These are phyloP conservation scores for Clarireedia monteithiana DNA, from an alignment of 2,329 filamentous ascomycete genomes.

Conservation along the genomic window DNA sequence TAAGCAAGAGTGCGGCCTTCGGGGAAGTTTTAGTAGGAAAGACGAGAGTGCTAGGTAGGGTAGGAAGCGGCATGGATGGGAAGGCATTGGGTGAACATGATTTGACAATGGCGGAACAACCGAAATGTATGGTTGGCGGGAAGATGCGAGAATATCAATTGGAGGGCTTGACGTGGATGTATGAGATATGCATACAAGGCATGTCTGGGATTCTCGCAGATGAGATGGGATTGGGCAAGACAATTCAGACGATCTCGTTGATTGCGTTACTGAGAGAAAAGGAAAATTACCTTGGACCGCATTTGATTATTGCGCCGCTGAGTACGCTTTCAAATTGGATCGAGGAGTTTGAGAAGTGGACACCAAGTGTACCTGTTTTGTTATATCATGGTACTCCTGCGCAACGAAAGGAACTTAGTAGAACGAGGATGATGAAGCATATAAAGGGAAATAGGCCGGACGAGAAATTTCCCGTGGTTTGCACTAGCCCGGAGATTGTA, in stretches of 20 bases:
- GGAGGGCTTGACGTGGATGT: constrained; percentile 93
- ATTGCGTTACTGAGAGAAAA: constrained; percentile 78
- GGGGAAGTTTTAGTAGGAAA: constrained; percentile 56
- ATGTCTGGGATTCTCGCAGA: constrained; percentile 55
- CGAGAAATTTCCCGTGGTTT: constrained; percentile 77
- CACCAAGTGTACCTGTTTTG: constrained; percentile 77
- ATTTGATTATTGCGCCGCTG: constrained; percentile 81
- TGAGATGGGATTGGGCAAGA: constrained; percentile 55
- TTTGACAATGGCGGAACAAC: constrained; percentile 76
- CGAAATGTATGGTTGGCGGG: constrained; percentile 75
- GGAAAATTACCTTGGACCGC: constrained; percentile 75
- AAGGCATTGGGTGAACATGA: constrained; percentile 55
- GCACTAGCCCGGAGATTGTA: constrained; percentile 94
- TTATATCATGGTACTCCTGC: constrained; percentile 83
- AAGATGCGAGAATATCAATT: constrained; percentile 92
- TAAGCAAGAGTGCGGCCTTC: constrained; percentile 52
- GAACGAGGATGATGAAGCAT: constrained; percentile 60
- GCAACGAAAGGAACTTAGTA: constrained; percentile 69
- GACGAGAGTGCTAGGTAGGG: constrained; percentile 53
- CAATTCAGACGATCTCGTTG: constrained; percentile 43
- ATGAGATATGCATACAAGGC: constrained; percentile 51
- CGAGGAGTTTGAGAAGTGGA: constrained; percentile 87
- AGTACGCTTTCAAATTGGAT: constrained; percentile 96
- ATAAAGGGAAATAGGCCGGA: constrained; percentile 52
- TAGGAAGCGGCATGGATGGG: constrained; percentile 53